A percentile compares a stretch with the other conserved stretches of the same genome.
Evolutionary conservation across 331 rosid genomes (phyloP).

Genomic region (Telfairia occidentalis): DNA sequence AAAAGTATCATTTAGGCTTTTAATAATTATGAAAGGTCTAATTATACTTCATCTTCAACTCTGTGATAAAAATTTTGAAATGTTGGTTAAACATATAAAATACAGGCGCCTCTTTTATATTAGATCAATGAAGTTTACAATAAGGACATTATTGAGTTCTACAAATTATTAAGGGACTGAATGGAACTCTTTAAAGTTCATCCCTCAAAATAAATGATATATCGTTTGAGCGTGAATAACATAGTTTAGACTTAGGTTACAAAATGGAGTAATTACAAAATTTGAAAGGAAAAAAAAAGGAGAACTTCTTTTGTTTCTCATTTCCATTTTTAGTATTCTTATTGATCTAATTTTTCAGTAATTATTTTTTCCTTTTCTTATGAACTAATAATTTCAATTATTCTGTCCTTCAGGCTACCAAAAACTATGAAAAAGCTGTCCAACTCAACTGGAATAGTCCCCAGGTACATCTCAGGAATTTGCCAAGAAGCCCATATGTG

Average conservation of each 20-base stretch:
- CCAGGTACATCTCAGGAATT: constrained; percentile 47
- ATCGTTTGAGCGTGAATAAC: not conserved
- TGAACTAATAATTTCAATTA: not conserved
- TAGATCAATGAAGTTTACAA: not conserved
- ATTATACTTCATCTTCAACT: not conserved
- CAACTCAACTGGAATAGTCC: constrained; percentile 99
- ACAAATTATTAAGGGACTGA: not conserved
- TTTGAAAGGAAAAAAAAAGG: not conserved
- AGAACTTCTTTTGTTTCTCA: not conserved
- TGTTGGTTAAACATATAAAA: not conserved
- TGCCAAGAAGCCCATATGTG: not conserved
- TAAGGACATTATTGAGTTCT: no score
- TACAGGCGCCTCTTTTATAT: not conserved
- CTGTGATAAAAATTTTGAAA: not conserved
- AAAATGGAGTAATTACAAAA: not conserved
- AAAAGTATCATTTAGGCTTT: not conserved
- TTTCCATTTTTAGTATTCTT: not conserved
- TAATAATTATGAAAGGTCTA: not conserved
- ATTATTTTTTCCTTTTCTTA: not conserved
- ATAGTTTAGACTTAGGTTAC: not conserved
- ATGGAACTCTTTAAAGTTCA: not conserved
- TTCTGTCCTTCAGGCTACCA: constrained; percentile 65
- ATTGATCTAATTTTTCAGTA: not conserved
- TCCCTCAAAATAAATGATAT: not conserved
- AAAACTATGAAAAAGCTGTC: constrained; percentile 85